phyloP scores from a whole-genome alignment of 768 basidiomycete species.

The Naganishia vaughanmartiniae region DNA sequence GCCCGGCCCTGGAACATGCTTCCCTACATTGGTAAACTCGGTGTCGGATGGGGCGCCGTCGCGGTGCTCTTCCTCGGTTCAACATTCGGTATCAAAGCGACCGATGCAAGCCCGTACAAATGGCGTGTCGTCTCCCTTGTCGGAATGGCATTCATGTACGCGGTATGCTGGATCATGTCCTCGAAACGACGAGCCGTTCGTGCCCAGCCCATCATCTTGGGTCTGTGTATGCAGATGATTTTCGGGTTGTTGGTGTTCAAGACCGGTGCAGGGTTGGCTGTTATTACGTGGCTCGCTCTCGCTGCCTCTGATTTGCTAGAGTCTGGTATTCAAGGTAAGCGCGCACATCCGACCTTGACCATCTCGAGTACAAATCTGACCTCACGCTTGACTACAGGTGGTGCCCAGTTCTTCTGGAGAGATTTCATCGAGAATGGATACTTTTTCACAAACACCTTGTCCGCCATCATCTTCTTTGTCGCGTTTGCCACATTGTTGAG shows the following conservation, averaged over 20 bases:
- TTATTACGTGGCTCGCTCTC: conserved; percentile 70
- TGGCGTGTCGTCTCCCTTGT: conserved; percentile 34
- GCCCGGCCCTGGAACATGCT: conserved; percentile 27
- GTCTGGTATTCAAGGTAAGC: conserved; percentile 62
- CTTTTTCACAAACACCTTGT: conserved; percentile 37
- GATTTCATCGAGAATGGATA: conserved; percentile 59
- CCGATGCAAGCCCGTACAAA: conserved; percentile 31
- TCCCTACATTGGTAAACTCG: conserved; percentile 26
- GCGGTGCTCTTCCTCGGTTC: conserved; percentile 27
- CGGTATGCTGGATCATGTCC: conserved; percentile 31
- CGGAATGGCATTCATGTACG: conserved; percentile 36
- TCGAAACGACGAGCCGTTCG: conserved; percentile 34
- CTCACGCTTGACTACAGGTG: conserved; percentile 39
- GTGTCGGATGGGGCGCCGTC: conserved; percentile 27
- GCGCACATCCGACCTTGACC: neutral
- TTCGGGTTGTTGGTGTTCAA: conserved; percentile 88
- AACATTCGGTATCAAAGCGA: conserved; percentile 30
- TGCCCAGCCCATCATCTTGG: conserved; percentile 70
- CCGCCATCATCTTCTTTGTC: conserved; percentile 87
- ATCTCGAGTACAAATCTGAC: neutral
- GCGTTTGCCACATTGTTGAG: conserved; percentile 89
- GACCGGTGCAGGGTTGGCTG: conserved; percentile 71
- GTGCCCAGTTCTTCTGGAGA: conserved; percentile 76
- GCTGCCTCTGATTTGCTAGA: conserved; percentile 75
- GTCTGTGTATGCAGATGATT: conserved; percentile 77